These are phyloP conservation scores for Kodamaea alishanica DNA, from an alignment of 1,139 yeast species.

Conservation along the genomic window DNA sequence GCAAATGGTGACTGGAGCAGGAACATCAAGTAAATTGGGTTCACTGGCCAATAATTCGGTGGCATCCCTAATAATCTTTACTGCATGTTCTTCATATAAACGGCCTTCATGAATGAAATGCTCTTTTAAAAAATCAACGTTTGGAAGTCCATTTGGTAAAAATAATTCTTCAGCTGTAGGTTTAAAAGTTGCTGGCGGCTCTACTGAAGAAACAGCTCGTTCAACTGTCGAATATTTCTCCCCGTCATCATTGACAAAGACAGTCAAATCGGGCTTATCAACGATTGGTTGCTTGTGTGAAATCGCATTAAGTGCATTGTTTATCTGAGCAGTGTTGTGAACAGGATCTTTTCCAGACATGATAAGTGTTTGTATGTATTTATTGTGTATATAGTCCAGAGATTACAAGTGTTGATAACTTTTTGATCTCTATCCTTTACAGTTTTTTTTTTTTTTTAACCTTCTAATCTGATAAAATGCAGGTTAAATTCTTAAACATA, in stretches of 20 bases:
- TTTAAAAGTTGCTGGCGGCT: constrained; percentile 61
- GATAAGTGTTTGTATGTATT: background rate
- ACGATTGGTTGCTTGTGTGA: constrained; percentile 37
- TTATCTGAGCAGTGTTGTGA: constrained; percentile 55
- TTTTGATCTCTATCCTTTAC: background rate
- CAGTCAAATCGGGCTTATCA: constrained; percentile 42
- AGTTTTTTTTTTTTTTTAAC: background rate
- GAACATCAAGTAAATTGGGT: constrained; percentile 75
- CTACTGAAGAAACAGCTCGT: constrained; percentile 61
- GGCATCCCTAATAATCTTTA: constrained; percentile 65
- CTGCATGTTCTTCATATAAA: constrained; percentile 66
- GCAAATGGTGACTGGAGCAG: constrained; percentile 94
- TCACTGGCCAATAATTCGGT: constrained; percentile 64
- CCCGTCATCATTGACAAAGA: constrained; percentile 71
- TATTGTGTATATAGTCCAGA: background rate
- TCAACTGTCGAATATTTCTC: constrained; percentile 59
- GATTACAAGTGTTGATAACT: background rate
- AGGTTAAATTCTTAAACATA: too few species aligned
- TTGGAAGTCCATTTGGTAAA: constrained; percentile 61
- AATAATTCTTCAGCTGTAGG: constrained; percentile 75
- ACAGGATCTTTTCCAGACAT: constrained; percentile 13
- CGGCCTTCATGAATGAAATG: constrained; percentile 85
- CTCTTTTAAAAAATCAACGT: constrained; percentile 63
- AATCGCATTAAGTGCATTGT: constrained; percentile 75
- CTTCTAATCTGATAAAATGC: too few species aligned